Base-by-base conservation (phyloP, 1,284 basidiomycete species). In the Grifola frondosa region DNA sequence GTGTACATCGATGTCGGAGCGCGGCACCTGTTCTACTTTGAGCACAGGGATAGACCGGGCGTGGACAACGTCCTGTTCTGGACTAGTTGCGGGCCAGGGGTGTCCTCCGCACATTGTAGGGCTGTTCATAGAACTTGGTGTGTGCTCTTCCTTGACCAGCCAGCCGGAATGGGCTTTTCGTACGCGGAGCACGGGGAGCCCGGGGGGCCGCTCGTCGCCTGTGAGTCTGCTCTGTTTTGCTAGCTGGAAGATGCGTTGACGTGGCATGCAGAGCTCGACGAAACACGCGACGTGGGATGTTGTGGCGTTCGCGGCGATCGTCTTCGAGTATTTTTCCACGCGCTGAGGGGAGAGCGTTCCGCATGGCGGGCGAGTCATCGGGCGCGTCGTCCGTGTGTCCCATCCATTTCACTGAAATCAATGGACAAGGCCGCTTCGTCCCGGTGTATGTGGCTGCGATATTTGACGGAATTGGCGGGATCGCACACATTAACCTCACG, bases 1-100 rank as follows among this genome's bases (percentile, higher is more conserved):
- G 78, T 78, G 19, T 83, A 84, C 59, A 83, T 87, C 40, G 85
- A 88, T 42, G 75, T 79, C 28, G 74, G 80, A 50, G 81, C 84
- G 6, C 74, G 82, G 29, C 84, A 87, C 50, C 63, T 91, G 22
- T 93, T 91, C 70, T 93, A 90, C 72, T 91, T 92, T 65, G 88
- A 91, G 63, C 86, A 81, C 40, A 70, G 88, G 13, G 44, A 46
- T 2, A 42, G 45, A 12, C 49, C 49, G 11, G 42, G 42, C 25
- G 22, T 25, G 25, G 83, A 87, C 54, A 80, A 83, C 46, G 74
- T 88, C 4, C 72, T 84, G 23, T 74, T 84, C 47, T 85, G 81
- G 81, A 82, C 80, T 2, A 77, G 80, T 50, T 81, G 80, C 49
- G 80, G 78, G 7, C 56, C 56, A 1, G 78, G 78, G 24, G 78